Conservation (phyloP, 208 protist genomes). For the Crithidia mellificae region DNA sequence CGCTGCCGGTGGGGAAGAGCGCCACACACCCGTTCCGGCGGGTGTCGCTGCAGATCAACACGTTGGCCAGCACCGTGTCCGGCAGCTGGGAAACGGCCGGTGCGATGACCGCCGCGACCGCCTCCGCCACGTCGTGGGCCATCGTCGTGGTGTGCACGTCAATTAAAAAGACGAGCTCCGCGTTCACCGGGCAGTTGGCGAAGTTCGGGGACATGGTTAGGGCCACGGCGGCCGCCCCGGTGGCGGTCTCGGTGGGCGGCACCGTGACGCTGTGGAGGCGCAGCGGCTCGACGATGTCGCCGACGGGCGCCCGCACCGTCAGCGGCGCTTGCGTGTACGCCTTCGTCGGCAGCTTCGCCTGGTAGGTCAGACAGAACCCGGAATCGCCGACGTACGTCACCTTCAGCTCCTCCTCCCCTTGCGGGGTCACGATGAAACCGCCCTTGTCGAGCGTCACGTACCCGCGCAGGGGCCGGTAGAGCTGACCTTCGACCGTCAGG, state of each 20-base stretch:
- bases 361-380: constrained; percentile 40
- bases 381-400: constrained; percentile 47
- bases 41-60: constrained; percentile 47
- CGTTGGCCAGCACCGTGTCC: constrained; percentile 47
- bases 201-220: constrained; percentile 57
- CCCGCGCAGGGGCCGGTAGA: constrained; percentile 56
- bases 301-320: constrained; percentile 40
- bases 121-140: constrained; percentile 36
- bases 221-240: constrained; percentile 41
- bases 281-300: constrained; percentile 58
- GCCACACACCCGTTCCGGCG: constrained; percentile 24
- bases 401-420: constrained; percentile 4
- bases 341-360: constrained; percentile 16
- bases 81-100: constrained; percentile 39
- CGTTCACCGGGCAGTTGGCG: constrained; percentile 41
- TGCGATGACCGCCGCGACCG: constrained; percentile 37
- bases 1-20: constrained; percentile 33
- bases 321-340: constrained; percentile 28
- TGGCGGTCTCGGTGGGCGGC: constrained; percentile 20
- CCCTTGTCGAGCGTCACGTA: constrained; percentile 41
- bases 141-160: constrained; percentile 46
- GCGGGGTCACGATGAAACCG: constrained; percentile 5
- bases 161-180: constrained; percentile 69
- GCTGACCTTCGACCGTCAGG: constrained; percentile 30
- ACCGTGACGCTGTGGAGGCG: constrained; percentile 34